These are phyloP conservation scores for Thinopyrum obtusiflorum DNA, from an alignment of 202 grass and related monocot genomes.

Conservation along the genomic window DNA sequence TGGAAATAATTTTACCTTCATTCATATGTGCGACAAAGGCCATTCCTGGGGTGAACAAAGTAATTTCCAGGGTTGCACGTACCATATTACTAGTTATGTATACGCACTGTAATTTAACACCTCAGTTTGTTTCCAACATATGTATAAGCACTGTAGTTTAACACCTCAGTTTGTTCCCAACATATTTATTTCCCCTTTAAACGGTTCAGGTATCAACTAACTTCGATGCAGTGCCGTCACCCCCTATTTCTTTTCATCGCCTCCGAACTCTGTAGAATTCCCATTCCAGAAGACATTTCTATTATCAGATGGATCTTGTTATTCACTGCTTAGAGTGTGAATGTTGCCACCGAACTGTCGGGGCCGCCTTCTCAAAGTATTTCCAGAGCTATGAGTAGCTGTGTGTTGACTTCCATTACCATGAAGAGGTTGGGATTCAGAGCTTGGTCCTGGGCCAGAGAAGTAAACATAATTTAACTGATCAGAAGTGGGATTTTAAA, in stretches of 20 bases:
- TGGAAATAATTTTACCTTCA: neutral
- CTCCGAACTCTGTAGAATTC: conserved; percentile 93
- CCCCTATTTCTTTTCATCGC: conserved; percentile 59
- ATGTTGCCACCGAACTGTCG: conserved; percentile 77
- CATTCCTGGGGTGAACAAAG: neutral
- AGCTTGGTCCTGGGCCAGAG: conserved; percentile 25
- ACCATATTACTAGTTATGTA: neutral
- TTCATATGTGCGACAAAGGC: neutral
- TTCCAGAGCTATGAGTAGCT: conserved; percentile 15
- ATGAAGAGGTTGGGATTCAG: neutral
- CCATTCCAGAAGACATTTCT: conserved; percentile 96
- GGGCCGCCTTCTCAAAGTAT: conserved; percentile 27
- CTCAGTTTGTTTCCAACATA: neutral
- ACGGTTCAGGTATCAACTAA: neutral
- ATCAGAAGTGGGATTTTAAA: neutral
- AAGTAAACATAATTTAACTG: neutral
- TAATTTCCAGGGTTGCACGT: neutral
- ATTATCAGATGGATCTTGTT: conserved; percentile 51
- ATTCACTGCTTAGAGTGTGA: conserved; percentile 65
- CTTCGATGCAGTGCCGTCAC: neutral
- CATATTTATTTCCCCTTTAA: conserved; percentile 2
- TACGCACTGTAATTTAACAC: neutral
- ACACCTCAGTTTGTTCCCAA: neutral
- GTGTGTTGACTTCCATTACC: conserved; percentile 27
- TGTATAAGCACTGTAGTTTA: neutral